Base-by-base conservation (phyloP, 768 basidiomycete species). In the Inosperma sp. region DNA sequence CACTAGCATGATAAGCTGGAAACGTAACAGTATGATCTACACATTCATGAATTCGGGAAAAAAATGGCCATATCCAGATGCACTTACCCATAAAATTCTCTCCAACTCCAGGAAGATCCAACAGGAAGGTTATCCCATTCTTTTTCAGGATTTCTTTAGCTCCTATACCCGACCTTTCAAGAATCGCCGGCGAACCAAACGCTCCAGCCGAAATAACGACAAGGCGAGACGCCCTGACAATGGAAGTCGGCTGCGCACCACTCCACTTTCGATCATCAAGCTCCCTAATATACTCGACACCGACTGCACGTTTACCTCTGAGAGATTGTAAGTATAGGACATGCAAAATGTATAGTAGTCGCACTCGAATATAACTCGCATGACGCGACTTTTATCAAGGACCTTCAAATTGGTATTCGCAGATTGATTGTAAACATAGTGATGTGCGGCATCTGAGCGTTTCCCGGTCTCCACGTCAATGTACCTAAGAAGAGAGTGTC, bases 61-160 rank as follows among this genome's bases (percentile, higher is more conserved):
- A 17, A 10, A 21, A 4, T 7, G 16, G 8, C 16, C 5, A 47
- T 25, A 17, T 16, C 16, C 5, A 4, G 13, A n/a, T 26, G 16
- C 8, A 48, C 60, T 31, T 45, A 77, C 80, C 81, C 55, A 75
- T 71, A 48, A 78, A 80, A 54, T 88, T 78, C 60, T 85, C 83
- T 12, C 89, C 88, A 0, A 93, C 88, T 12, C 83, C 84, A 1
- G 86, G 85, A 9, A 89, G 76, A 48, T 87, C 80, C 13, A 85
- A 72, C 25, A 80, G 41, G 52, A 72, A 68, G 7, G 66, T 56
- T 26, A 91, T 75, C 13, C 70, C 72, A 45, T 76, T 66, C 27
- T 66, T 67, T 30, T 74, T 59, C 31, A 88, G 67, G 30, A 84
- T 56, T 0, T 66, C 60, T 2, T 62, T 56, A 1, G 76, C 71